Percentiles rank a stretch among this genome's conserved stretches.
Conservation (phyloP, 768 basidiomycete genomes). For the Agrocybe chaxingu region DNA sequence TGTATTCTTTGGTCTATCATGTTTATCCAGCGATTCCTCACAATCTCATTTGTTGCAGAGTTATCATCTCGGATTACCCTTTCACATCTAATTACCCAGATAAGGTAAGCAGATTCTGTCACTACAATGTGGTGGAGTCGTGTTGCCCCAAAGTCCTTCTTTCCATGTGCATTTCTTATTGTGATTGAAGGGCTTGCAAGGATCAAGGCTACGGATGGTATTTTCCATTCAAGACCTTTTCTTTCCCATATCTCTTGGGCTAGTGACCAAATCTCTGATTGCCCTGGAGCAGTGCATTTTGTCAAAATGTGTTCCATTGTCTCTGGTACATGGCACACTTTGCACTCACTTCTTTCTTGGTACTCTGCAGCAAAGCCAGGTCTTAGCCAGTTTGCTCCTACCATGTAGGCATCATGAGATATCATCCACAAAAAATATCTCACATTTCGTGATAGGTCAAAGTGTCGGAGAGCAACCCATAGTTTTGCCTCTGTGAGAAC, state of each 20-base stretch:
- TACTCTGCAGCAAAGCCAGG: not conserved
- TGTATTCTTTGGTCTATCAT: not conserved
- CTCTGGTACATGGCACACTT: too few species aligned
- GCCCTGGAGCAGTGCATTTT: not conserved
- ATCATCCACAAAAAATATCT: not conserved
- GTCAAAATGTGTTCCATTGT: too few species aligned
- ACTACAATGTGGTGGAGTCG: constrained; percentile 1
- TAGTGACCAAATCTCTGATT: not conserved
- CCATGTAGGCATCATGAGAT: not conserved
- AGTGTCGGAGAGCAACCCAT: too few species aligned
- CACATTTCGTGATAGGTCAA: too few species aligned
- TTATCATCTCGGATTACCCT: not conserved
- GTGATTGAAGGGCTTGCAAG: not conserved
- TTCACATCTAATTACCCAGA: constrained; percentile 4
- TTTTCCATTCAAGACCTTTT: not conserved
- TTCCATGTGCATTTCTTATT: not conserved
- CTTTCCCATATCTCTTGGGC: constrained; percentile 1
- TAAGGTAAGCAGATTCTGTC: constrained; percentile 3
- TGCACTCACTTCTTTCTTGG: not conserved
- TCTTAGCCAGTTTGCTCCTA: constrained; percentile 1
- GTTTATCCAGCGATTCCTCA: not conserved
- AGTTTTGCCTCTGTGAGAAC: too few species aligned
- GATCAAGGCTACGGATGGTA: not conserved
- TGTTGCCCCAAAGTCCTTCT: not conserved
- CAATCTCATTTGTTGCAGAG: not conserved